A percentile compares a stretch with the other conserved stretches of the same genome.
These are phyloP conservation scores for Globisporangium lucens DNA, from an alignment of 352 stramenopile species.

Conservation along the genomic window DNA sequence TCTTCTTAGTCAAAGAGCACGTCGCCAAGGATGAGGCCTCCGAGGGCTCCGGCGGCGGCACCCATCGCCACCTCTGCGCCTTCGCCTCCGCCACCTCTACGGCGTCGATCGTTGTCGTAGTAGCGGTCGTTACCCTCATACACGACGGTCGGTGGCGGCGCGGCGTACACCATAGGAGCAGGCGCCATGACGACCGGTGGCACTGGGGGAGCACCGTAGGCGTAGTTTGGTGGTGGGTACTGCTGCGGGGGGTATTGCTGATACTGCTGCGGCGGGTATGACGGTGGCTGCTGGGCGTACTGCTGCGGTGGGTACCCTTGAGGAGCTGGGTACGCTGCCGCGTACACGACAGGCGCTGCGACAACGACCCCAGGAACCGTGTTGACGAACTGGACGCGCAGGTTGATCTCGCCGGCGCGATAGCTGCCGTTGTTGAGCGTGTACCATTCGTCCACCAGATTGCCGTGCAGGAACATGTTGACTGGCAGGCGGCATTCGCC, in stretches of 20 bases:
- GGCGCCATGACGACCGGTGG: slow-evolving; percentile 16
- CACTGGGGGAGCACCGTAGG: slow-evolving; percentile 17
- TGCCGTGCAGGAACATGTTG: slow-evolving; percentile 69
- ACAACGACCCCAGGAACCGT: background rate
- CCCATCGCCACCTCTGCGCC: slow-evolving; percentile 56
- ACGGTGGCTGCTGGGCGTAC: slow-evolving; percentile 18
- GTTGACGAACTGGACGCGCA: slow-evolving; percentile 64
- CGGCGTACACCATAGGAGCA: slow-evolving; percentile 21
- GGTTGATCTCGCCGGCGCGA: slow-evolving; percentile 74
- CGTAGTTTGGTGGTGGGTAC: slow-evolving; percentile 23
- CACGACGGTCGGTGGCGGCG: slow-evolving; percentile 12
- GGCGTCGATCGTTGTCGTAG: slow-evolving; percentile 16
- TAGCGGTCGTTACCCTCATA: slow-evolving; percentile 35
- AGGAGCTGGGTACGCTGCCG: slow-evolving; percentile 6
- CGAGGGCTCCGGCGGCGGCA: slow-evolving; percentile 65
- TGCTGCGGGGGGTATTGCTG: slow-evolving; percentile 11
- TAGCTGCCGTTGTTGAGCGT: slow-evolving; percentile 63
- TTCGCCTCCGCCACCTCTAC: slow-evolving; percentile 18
- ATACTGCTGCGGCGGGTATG: slow-evolving; percentile 9
- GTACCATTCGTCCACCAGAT: slow-evolving; percentile 79
- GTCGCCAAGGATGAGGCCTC: slow-evolving; percentile 71
- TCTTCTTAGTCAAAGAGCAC: slow-evolving; percentile 41
- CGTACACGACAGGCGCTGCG: background rate
- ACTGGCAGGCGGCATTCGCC: slow-evolving; percentile 65
- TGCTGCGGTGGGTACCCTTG: slow-evolving; percentile 3